A percentile compares a stretch with the other conserved stretches of the same genome.
These are phyloP conservation scores for Sporisorium scitamineum DNA, from an alignment of 1,284 basidiomycete genomes.

Conservation along the genomic window DNA sequence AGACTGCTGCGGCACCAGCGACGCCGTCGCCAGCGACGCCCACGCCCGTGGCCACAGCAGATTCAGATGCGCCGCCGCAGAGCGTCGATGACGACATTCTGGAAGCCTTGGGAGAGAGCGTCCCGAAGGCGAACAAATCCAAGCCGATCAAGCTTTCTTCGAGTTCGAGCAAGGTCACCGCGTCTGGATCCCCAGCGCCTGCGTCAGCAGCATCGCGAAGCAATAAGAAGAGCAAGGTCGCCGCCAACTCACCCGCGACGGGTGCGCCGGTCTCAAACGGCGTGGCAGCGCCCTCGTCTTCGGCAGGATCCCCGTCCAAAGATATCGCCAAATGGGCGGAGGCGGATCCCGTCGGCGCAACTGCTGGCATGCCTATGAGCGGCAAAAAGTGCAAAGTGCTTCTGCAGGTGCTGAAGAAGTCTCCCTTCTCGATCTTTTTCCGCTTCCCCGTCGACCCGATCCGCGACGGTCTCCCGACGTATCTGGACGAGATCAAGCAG, in stretches of 20 bases:
- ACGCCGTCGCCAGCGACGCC: conserved; percentile 18
- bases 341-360: conserved; percentile 51
- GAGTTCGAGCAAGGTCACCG: conserved; percentile 4
- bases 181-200: conserved; percentile 20
- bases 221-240: conserved; percentile 23
- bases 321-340: conserved; percentile 42
- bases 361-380: conserved; percentile 60
- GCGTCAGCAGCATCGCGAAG: conserved; percentile 20
- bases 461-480: conserved; percentile 81
- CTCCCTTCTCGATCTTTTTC: conserved; percentile 83
- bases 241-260: conserved; percentile 14
- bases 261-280: conserved; percentile 15
- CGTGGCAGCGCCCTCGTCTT: conserved; percentile 5
- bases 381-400: conserved; percentile 79
- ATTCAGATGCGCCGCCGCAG: conserved; percentile 4
- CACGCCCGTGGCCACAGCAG: conserved; percentile 5
- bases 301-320: conserved; percentile 24
- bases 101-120: conserved; percentile 36
- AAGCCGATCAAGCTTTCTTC: conserved; percentile 22
- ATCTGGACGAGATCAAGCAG: conserved; percentile 86
- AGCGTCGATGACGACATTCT: conserved; percentile 52
- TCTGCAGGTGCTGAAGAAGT: conserved; percentile 76
- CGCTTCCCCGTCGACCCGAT: conserved; percentile 86
- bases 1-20: conserved; percentile 13
- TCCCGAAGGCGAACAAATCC: conserved; percentile 37